Evolutionary conservation across 2,329 filamentous ascomycete species (phyloP).

Genomic region (Aspergillus neoniger): DNA sequence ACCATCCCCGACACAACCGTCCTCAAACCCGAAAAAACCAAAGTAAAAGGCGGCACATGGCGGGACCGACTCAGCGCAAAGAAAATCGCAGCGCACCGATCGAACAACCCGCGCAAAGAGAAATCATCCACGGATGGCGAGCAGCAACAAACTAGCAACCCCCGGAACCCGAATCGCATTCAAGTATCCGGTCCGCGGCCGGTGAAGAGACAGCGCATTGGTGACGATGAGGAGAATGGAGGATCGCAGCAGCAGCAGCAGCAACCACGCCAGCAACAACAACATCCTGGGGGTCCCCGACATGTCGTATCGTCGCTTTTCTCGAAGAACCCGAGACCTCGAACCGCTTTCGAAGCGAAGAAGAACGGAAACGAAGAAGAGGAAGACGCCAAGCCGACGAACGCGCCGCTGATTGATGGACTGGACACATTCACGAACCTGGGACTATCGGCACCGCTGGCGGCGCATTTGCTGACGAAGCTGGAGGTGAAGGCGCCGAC

Average conservation of each 20-base stretch:
- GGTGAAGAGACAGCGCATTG: slow-evolving; percentile 41
- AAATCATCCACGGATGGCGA: slow-evolving; percentile 16
- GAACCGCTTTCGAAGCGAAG: slow-evolving; percentile 51
- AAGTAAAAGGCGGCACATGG: slow-evolving; percentile 90
- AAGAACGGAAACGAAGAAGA: slow-evolving; percentile 33
- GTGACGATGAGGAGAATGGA: slow-evolving; percentile 31
- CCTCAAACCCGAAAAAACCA: slow-evolving; percentile 59
- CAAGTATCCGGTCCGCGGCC: slow-evolving; percentile 35
- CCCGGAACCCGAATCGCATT: slow-evolving; percentile 39
- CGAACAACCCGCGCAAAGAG: slow-evolving; percentile 38
- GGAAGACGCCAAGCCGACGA: slow-evolving; percentile 69
- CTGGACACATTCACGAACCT: slow-evolving; percentile 83
- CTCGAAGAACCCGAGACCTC: slow-evolving; percentile 79
- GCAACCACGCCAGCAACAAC: slow-evolving; percentile 29
- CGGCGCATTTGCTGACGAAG: slow-evolving; percentile 80
- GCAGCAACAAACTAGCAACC: slow-evolving; percentile 12
- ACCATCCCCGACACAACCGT: slow-evolving; percentile 69
- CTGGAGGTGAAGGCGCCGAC: slow-evolving; percentile 88
- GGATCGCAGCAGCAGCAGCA: neutral
- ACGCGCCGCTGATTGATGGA: slow-evolving; percentile 83
- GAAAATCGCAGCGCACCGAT: slow-evolving; percentile 62
- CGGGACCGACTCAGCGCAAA: slow-evolving; percentile 82
- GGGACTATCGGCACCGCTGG: slow-evolving; percentile 77
- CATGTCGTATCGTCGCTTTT: slow-evolving; percentile 90
- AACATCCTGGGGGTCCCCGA: slow-evolving; percentile 47